These are phyloP conservation scores for Mycosphaerella sp. DNA, from an alignment of 2,329 filamentous ascomycete species.

Conservation along the genomic window DNA sequence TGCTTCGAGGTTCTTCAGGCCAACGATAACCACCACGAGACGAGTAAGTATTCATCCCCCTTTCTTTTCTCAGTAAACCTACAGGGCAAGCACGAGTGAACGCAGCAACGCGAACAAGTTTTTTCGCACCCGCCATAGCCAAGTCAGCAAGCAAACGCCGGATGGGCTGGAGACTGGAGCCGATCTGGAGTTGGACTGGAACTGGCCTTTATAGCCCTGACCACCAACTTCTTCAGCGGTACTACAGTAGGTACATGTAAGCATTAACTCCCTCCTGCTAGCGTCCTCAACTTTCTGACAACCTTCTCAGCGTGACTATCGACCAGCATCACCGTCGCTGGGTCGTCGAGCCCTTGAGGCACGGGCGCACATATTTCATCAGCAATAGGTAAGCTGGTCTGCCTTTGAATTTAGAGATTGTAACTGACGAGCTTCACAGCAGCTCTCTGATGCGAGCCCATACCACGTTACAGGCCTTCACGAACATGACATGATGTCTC, in stretches of 20 bases:
- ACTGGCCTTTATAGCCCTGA: background rate
- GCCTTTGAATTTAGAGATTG: background rate
- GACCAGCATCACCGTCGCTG: background rate
- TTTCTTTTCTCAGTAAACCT: background rate
- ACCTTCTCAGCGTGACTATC: background rate
- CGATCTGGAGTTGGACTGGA: background rate
- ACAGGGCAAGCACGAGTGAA: conserved; percentile 4
- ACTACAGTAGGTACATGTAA: background rate
- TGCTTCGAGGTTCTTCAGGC: too few relatives aligned
- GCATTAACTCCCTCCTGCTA: background rate
- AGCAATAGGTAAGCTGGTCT: background rate
- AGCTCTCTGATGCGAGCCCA: background rate
- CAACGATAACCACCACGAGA: background rate
- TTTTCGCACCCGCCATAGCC: background rate
- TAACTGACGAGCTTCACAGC: background rate
- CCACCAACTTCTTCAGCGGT: background rate
- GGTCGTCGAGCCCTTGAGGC: background rate
- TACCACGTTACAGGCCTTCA: too few relatives aligned
- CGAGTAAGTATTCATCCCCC: background rate
- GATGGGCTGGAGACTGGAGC: background rate
- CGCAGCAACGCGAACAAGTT: background rate
- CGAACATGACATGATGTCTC: too few relatives aligned
- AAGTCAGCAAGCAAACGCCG: background rate
- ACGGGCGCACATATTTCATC: background rate
- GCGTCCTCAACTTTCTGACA: background rate